These are phyloP conservation scores for Penicillium longicatenatum DNA, from an alignment of 495 filamentous ascomycete genomes.

Conservation along the genomic window DNA sequence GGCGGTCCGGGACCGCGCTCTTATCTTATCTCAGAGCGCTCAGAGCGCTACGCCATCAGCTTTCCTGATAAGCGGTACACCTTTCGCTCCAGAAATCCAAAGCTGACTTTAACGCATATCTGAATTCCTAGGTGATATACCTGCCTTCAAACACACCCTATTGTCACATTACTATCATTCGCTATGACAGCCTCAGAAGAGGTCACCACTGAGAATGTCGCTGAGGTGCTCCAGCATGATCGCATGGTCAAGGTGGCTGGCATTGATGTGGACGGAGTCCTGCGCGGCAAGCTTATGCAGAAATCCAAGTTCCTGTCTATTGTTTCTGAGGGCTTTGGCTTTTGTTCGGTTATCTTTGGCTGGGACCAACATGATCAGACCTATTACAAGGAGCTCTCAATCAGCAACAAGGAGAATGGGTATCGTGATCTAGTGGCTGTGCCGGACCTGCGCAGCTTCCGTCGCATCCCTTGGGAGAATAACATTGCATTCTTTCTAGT, in stretches of 20 bases:
- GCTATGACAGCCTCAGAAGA: slow-evolving; percentile 25
- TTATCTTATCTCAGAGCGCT: slow-evolving; percentile 13
- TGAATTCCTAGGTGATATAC: background rate
- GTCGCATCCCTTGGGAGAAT: slow-evolving; percentile 94
- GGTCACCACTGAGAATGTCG: slow-evolving; percentile 60
- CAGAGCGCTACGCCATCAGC: slow-evolving; percentile 11
- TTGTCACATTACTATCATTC: background rate
- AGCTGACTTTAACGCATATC: background rate
- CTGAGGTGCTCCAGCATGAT: slow-evolving; percentile 69
- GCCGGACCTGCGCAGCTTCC: slow-evolving; percentile 77
- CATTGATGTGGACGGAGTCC: slow-evolving; percentile 84
- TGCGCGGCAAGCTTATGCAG: slow-evolving; percentile 92
- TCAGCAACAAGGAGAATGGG: slow-evolving; percentile 92
- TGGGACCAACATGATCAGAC: slow-evolving; percentile 98
- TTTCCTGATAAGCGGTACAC: slow-evolving; percentile 2
- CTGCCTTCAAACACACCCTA: background rate
- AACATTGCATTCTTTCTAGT: slow-evolving; percentile 91
- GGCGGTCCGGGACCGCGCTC: slow-evolving; percentile 11
- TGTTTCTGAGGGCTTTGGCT: slow-evolving; percentile 83
- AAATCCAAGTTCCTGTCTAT: slow-evolving; percentile 96
- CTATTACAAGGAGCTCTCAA: slow-evolving; percentile 79
- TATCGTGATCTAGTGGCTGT: slow-evolving; percentile 87
- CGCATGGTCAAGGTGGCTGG: slow-evolving; percentile 89
- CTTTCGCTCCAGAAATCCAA: background rate
- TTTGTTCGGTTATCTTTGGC: slow-evolving; percentile 95